phyloP scores from a whole-genome alignment of 768 basidiomycete genomes.

The Pholiota conissans region DNA sequence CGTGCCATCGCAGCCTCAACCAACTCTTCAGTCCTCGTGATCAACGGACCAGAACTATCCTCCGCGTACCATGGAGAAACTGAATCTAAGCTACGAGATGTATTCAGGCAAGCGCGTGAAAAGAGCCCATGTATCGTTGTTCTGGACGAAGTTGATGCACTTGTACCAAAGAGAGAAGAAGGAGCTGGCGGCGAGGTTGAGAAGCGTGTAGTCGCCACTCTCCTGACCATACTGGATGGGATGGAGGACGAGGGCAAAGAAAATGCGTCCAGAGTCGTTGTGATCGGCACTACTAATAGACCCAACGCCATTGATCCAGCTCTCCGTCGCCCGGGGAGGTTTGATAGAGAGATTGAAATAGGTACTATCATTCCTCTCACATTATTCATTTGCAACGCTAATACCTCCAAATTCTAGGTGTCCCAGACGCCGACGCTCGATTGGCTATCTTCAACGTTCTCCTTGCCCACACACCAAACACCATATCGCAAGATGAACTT shows the following conservation, averaged over 20 bases:
- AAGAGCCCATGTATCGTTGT: conserved; percentile 92
- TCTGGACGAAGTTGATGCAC: conserved; percentile 93
- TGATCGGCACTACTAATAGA: conserved; percentile 94
- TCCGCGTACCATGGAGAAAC: conserved; percentile 98
- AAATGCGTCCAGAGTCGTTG: conserved; percentile 69
- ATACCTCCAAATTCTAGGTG: conserved; percentile 48
- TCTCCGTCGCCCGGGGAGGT: conserved; percentile 83
- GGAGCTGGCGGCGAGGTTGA: conserved; percentile 94
- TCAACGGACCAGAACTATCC: conserved; percentile 94
- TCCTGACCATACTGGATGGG: conserved; percentile 94
- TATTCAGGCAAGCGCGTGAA: conserved; percentile 81
- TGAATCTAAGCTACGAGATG: conserved; percentile 84
- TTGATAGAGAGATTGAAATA: conserved; percentile 95
- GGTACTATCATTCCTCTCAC: conserved; percentile 43
- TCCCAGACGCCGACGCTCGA: conserved; percentile 86
- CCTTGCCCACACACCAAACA: conserved; percentile 77
- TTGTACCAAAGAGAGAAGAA: conserved; percentile 90
- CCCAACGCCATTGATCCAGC: conserved; percentile 97
- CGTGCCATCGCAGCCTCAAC: conserved; percentile 91
- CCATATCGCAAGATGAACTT: conserved; percentile 61
- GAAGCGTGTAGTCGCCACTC: conserved; percentile 91
- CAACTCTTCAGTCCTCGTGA: conserved; percentile 82
- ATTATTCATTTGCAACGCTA: conserved; percentile 5
- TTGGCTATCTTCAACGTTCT: conserved; percentile 86
- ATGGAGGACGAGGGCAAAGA: conserved; percentile 56